These are phyloP conservation scores for Staphylotrichum tortipilum DNA, from an alignment of 495 filamentous ascomycete species.

Conservation along the genomic window DNA sequence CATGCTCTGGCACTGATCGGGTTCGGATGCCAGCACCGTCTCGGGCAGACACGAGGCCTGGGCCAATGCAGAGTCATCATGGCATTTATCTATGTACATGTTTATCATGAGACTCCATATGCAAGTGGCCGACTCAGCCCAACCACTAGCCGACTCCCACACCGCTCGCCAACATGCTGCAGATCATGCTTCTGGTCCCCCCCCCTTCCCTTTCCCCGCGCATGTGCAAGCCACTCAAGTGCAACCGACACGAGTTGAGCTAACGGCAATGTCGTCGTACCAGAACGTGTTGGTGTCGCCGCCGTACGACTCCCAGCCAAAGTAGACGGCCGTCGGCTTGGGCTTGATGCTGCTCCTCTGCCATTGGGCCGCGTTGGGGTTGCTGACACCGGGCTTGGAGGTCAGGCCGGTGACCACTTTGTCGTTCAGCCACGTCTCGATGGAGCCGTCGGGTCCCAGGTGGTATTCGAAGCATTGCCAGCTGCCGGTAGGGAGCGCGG, in stretches of 20 bases:
- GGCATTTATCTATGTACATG: too few species aligned
- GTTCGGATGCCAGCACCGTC: too few species aligned
- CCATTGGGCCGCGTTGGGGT: constrained; percentile 47
- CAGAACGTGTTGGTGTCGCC: constrained; percentile 51
- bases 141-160: too few species aligned
- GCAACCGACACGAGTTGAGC: constrained; percentile 42
- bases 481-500: constrained; percentile 35
- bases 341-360: constrained; percentile 38
- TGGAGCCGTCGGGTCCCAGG: constrained; percentile 43
- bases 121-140: too few species aligned
- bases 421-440: constrained; percentile 51
- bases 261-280: constrained; percentile 47
- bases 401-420: constrained; percentile 42
- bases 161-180: too few species aligned
- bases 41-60: too few species aligned
- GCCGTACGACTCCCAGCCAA: constrained; percentile 53
- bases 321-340: constrained; percentile 45
- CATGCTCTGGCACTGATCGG: too few species aligned
- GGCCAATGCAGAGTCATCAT: too few species aligned
- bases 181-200: too few species aligned
- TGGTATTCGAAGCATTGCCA: constrained; percentile 55
- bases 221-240: too few species aligned
- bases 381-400: constrained; percentile 31
- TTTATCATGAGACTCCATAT: too few species aligned
- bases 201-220: too few species aligned